Base-by-base conservation (phyloP, 176 grass and related monocot genomes). In the Pontederia paniculata region DNA sequence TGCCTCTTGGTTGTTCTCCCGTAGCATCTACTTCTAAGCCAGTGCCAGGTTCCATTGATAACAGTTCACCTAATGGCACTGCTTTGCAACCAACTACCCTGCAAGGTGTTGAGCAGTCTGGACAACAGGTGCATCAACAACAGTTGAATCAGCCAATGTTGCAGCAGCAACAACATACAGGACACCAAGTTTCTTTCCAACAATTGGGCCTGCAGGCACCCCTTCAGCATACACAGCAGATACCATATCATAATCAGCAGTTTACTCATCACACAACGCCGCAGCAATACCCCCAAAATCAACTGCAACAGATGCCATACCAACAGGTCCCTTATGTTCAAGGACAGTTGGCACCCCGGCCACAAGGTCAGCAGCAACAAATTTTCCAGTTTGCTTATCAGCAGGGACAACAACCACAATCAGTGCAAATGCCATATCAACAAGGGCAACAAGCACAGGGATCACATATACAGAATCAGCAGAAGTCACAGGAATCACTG, bases 321-420 rank as follows among this genome's bases (percentile, higher is more conserved):
- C 89, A 86, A 71, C 78, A 95, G 10, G 21, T 83, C 60, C 49
- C 77, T n/a, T 98, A 88, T 56, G 80, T 81, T 41, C 67, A 71
- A 11, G 72, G 66, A 12, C 22, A 58, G 11, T 12, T 61, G 10
- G 9, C 61, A 31, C 69, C 47, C 8, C 57, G n/a, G 9, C 57
- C 48, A 14, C 69, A 72, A 31, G 50, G 17, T 23, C 83, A 84
- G 18, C 76, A 73, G 53, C 83, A 50, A 64, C 84, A 57, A 42
- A 44, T 15, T 44, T 17, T 61, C 10, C 81, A 79, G 44, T 66
- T 55, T 66, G 71, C 79, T 71, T 52, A 55, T 55, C 70, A 47
- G 44, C 84, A 60, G 50, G 65, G 21, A 76, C 80, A 79, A 46
- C 78, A 84, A 8, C 41, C 52, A 49, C 74, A 74, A 18, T 71